These are phyloP conservation scores for Floccularia luteovirens DNA, from an alignment of 768 basidiomycete genomes.

Conservation along the genomic window DNA sequence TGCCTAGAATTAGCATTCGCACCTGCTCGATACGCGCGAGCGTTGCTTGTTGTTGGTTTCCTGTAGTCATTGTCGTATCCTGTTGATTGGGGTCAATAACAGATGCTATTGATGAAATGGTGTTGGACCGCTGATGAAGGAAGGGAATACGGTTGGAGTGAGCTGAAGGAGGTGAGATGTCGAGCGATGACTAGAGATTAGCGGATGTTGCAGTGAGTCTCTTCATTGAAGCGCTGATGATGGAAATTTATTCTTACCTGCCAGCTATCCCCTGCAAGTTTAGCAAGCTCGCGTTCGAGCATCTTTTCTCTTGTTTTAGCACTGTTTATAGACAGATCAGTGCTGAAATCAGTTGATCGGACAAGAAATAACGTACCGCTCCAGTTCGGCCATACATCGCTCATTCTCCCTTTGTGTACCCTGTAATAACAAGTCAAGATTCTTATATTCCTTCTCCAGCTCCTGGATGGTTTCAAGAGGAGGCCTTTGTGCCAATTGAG, in stretches of 20 bases:
- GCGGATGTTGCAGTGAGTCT: background rate
- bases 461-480: constrained; percentile 59
- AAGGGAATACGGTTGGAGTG: constrained; percentile 4
- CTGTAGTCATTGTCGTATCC: constrained; percentile 6
- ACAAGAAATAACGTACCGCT: constrained; percentile 40
- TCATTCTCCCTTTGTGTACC: constrained; percentile 86
- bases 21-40: constrained; percentile 63
- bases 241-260: constrained; percentile 38
- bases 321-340: constrained; percentile 19
- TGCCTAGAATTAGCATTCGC: constrained; percentile 60
- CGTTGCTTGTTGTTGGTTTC: constrained; percentile 27
- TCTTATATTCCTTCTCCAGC: constrained; percentile 66
- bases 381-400: constrained; percentile 74
- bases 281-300: constrained; percentile 65
- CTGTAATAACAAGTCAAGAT: constrained; percentile 66
- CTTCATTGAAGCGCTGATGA: background rate
- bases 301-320: constrained; percentile 66
- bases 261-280: constrained; percentile 76
- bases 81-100: background rate
- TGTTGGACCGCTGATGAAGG: constrained; percentile 25
- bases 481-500: constrained; percentile 59
- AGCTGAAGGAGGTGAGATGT: constrained; percentile 6
- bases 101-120: constrained; percentile 15
- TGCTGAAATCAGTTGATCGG: background rate
- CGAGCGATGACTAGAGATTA: constrained; percentile 4